These are phyloP conservation scores for Eimeria brunetti DNA, from an alignment of 169 alveolate genomes.

Conservation along the genomic window DNA sequence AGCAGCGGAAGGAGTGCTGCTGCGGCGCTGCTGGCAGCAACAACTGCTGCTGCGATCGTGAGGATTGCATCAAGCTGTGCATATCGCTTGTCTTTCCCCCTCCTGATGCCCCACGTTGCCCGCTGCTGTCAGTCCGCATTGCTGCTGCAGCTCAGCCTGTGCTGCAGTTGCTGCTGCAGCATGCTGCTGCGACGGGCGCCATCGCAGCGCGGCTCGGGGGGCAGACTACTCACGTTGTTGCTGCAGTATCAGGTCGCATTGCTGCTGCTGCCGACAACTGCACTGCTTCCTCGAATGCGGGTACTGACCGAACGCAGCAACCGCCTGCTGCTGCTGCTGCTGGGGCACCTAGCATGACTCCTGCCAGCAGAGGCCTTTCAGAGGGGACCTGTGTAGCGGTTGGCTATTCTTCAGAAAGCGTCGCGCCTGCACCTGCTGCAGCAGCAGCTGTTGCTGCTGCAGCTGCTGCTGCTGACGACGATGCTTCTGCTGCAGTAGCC, in stretches of 20 bases:
- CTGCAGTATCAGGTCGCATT: slow-evolving; percentile 51
- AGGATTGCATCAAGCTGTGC: slow-evolving; percentile 7
- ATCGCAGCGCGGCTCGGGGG: slow-evolving; percentile 37
- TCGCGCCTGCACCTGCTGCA: neutral
- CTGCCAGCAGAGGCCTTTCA: neutral
- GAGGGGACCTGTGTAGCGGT: neutral
- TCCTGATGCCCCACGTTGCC: neutral
- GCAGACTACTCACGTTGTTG: neutral
- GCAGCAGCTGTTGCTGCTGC: slow-evolving; percentile 27
- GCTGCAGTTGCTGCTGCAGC: slow-evolving; percentile 44
- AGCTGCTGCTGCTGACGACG: neutral
- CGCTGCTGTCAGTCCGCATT: slow-evolving; percentile 16
- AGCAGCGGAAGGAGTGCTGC: slow-evolving; percentile 2
- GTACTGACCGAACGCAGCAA: neutral
- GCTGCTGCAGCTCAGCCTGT: slow-evolving; percentile 49
- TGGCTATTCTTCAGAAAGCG: neutral
- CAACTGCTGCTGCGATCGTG: slow-evolving; percentile 46
- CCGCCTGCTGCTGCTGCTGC: slow-evolving; percentile 25
- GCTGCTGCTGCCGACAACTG: slow-evolving; percentile 36
- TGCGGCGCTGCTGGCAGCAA: slow-evolving; percentile 22
- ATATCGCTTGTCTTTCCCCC: slow-evolving; percentile 17
- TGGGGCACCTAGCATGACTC: neutral
- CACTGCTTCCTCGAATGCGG: neutral
- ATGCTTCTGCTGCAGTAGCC: neutral
- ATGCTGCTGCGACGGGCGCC: slow-evolving; percentile 68